These are phyloP conservation scores for Apiospora arundinis DNA, from an alignment of 2,329 filamentous ascomycete species.

Conservation along the genomic window DNA sequence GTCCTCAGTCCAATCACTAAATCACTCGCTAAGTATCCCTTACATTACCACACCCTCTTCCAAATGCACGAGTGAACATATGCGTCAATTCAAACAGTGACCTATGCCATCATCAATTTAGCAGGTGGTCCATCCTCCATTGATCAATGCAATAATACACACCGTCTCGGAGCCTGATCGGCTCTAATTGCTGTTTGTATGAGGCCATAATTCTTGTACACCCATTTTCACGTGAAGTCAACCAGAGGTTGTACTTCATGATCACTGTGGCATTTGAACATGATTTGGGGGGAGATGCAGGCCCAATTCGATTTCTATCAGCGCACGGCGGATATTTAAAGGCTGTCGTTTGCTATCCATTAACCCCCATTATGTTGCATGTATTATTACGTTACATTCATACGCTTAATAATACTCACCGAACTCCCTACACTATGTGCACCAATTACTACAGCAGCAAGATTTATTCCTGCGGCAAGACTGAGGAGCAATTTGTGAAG, in stretches of 20 bases:
- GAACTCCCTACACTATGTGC: not conserved
- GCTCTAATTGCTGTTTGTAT: not conserved
- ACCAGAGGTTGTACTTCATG: not conserved
- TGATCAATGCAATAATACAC: not conserved
- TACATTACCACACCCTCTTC: not conserved
- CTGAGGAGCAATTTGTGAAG: not conserved
- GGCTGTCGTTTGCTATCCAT: not conserved
- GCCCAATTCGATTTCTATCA: not conserved
- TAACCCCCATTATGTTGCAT: not conserved
- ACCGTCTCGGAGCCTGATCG: not conserved
- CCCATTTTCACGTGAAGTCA: not conserved
- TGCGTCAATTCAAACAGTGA: not conserved
- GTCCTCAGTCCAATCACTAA: slow-evolving; percentile 5
- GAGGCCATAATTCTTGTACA: not conserved
- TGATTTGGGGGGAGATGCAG: not conserved
- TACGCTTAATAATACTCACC: not conserved
- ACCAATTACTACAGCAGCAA: not conserved
- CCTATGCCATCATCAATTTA: not conserved
- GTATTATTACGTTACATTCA: not conserved
- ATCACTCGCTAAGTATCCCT: not conserved
- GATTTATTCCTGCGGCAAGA: slow-evolving; percentile 5
- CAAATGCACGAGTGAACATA: slow-evolving; percentile 2
- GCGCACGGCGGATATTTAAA: not conserved
- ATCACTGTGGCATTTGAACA: not conserved
- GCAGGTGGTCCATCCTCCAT: not conserved